Evolutionary conservation across 2,329 filamentous ascomycete species (phyloP), one percentile per base, ranked within the genome.

Genomic region (Claviceps humidiphila): DNA sequence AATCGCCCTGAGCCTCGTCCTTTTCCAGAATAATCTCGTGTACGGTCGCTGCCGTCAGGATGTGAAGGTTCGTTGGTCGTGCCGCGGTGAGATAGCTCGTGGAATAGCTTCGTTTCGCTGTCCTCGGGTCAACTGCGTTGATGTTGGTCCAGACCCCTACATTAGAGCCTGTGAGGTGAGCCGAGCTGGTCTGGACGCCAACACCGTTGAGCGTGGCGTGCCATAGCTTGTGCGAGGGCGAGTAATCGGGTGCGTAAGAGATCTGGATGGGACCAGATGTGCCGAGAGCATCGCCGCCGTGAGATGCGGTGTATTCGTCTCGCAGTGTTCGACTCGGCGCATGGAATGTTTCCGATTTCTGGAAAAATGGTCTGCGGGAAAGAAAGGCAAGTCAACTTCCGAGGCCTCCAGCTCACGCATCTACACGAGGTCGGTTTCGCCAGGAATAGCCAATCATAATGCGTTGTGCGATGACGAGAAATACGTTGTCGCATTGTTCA

Each of bases 121-220:
- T 66, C 72, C 37, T 70, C 9, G 69, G 67, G 45, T 74, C 67
- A 40, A 80, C 70, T 53, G 71, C 75, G 55, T 68, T 74, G 9
- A 76, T 68, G 53, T 75, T 73, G 38, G 68, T 71, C 62, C 71
- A 73, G 6, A 73, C 73, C 6, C 77, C 77, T 3, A 76, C 60
- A 14, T 71, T 71, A 47, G 74, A 69, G 1, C 77, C 77, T 14
- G 68, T 66, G 2, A 79, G 65, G 8, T 73, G 76, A 48, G 74
- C 63, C 1, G 75, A 61, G 37, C 66, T 69, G 17, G 64, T 65
- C 24, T 58, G 43, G 3, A 70, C 56, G 2, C 74, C 75, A 2
- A 79, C 62, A 4, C 58, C 59, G 42, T 72, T 69, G 42, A 78
- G 60, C 0, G 74, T 70, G 58, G 3, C 74, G 54, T 75, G 72